Evolutionary conservation across 2,329 filamentous ascomycete species (phyloP), one percentile per base, ranked within the genome.

Genomic region (Plectosphaerella sp.): DNA sequence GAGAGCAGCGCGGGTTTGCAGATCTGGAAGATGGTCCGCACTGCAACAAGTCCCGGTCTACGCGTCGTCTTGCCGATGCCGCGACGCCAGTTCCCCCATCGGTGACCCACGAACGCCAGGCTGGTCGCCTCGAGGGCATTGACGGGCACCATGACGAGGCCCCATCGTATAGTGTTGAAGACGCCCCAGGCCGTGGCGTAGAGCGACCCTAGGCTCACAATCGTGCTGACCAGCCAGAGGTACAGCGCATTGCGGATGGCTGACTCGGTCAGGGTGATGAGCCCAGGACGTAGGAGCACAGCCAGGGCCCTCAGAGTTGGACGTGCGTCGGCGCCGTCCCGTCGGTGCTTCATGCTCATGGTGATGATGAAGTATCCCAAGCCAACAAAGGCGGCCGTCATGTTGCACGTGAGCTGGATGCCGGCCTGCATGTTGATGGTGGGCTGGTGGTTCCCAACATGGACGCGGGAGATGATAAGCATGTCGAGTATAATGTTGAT

Each of bases 101-200:
- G 67, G 57, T 90, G 86, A 0, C 86, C 84, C 15, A 88, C 73
- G 59, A 89, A 89, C 0, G 83, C 74, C 0, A 87, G 68, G 0
- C 83, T 75, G 0, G 86, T 86, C 2, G 81, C 80, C 64, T 91
- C 85, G 1, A 89, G 70, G 0, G 85, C 77, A 54, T 83, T 78
- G 0, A 90, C 83, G 0, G 86, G 86, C 0, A 89, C 84, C 86
- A 90, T 91, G 28, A 90, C 71, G 1, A 90, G 70, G 0, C 86
- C 87, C 86, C 86, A 89, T 14, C 86, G 77, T 42, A 90, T 89
- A 0, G 85, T 89, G 51, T 80, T 87, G 69, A 91, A 91, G 10
- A 89, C 73, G 2, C 85, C 83, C 86, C 86, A 91, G 1, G 86
- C 84, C 0, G 86, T 89, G 0, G 85, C 82, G 63, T 90, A 90